phyloP scores from a whole-genome alignment of 164 flowering plant species.

The Protea cynaroides region DNA sequence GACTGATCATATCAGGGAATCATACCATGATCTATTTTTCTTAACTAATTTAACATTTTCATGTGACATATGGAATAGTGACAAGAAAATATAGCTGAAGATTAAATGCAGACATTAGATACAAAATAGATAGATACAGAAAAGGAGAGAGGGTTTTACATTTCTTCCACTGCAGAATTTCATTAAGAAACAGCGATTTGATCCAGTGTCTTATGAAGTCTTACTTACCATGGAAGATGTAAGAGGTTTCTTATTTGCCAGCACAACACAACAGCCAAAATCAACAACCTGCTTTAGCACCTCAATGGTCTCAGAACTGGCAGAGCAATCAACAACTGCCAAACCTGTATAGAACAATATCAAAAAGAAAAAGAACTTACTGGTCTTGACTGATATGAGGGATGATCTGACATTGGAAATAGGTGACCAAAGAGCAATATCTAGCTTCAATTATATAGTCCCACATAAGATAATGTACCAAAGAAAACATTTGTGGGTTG shows the following conservation, averaged over 20 bases:
- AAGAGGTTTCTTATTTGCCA: slow-evolving; percentile 92
- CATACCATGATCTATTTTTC: too few species aligned
- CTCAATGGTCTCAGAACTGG: slow-evolving; percentile 67
- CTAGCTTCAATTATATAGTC: too few species aligned
- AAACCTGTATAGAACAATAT: slow-evolving; percentile 40
- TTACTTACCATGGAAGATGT: slow-evolving; percentile 60
- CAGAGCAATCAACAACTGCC: slow-evolving; percentile 81
- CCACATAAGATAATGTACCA: too few species aligned
- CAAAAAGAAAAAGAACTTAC: neutral
- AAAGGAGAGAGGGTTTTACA: too few species aligned
- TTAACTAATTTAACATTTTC: neutral
- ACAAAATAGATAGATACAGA: too few species aligned
- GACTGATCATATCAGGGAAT: too few species aligned
- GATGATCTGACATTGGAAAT: neutral
- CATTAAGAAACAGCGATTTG: too few species aligned
- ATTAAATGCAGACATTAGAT: too few species aligned
- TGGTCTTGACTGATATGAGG: neutral
- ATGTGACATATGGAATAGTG: neutral
- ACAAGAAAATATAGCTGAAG: too few species aligned
- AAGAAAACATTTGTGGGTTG: too few species aligned
- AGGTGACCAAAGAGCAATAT: too few species aligned
- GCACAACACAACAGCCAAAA: slow-evolving; percentile 67
- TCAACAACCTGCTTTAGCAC: slow-evolving; percentile 44
- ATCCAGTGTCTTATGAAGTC: neutral
- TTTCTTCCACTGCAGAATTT: too few species aligned